Evolutionary conservation across 139 green algal species (phyloP).

Genomic region (Zygnema circumcarinatum): DNA sequence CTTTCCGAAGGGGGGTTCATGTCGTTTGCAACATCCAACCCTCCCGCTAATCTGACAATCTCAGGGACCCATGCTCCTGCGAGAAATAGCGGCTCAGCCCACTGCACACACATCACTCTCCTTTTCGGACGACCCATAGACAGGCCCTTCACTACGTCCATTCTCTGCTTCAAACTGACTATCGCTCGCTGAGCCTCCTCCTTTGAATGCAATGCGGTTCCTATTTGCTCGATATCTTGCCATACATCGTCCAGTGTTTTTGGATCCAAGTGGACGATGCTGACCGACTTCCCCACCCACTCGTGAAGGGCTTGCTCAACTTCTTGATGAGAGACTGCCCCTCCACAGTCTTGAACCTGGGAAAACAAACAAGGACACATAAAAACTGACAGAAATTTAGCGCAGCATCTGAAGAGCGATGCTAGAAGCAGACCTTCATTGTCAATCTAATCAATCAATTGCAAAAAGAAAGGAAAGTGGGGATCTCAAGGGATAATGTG

Average conservation of each 20-base stretch:
- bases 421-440: too few relatives aligned
- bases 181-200: neutral
- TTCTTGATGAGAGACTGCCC: constrained; percentile 38
- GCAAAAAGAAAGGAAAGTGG: too few relatives aligned
- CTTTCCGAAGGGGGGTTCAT: neutral
- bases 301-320: constrained; percentile 56
- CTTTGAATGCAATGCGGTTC: constrained; percentile 59
- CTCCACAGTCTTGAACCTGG: constrained; percentile 21
- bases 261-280: constrained; percentile 70
- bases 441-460: too few relatives aligned
- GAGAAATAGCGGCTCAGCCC: constrained; percentile 68
- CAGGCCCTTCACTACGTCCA: constrained; percentile 50
- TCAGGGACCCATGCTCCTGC: constrained; percentile 72
- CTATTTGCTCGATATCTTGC: constrained; percentile 64
- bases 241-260: constrained; percentile 65
- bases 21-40: constrained; percentile 56
- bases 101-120: constrained; percentile 70
- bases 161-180: neutral
- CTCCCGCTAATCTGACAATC: constrained; percentile 67
- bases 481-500: too few relatives aligned
- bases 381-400: too few relatives aligned
- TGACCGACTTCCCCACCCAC: constrained; percentile 64
- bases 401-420: too few relatives aligned
- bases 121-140: constrained; percentile 49
- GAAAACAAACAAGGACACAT: too few relatives aligned